Conservation (phyloP, 2,329 filamentous ascomycete species). For the Cytospora schulzeri region DNA sequence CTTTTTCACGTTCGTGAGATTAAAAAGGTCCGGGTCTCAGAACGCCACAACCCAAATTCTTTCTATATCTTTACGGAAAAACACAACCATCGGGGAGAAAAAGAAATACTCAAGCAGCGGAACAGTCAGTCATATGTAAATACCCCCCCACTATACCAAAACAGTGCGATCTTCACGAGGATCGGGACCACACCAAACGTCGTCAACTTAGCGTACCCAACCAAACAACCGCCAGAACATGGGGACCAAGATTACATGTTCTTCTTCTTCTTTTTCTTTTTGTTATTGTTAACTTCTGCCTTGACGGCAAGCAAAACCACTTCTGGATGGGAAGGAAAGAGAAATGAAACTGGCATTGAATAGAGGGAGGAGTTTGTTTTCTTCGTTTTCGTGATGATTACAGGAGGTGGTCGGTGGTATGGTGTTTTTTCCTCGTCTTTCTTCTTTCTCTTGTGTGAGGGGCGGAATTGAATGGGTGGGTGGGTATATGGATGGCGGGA, state of each 20-base stretch:
- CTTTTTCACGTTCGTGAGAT: not conserved
- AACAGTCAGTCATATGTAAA: conserved; percentile 13
- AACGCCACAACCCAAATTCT: not conserved
- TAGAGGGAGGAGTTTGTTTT: not conserved
- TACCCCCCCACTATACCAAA: conserved; percentile 20
- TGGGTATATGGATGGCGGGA: not conserved
- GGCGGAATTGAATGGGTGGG: no score
- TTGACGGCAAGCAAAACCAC: no score
- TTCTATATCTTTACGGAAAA: not conserved
- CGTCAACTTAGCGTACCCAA: not conserved
- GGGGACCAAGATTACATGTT: not conserved
- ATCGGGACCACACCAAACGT: not conserved
- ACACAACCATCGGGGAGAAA: not conserved
- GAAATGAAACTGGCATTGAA: not conserved
- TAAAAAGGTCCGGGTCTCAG: not conserved
- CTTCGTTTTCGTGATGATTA: not conserved
- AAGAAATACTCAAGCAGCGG: no score
- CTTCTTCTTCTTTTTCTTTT: not conserved
- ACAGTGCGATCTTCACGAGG: not conserved
- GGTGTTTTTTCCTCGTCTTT: no score
- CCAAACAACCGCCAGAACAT: not conserved
- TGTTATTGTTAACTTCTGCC: no score
- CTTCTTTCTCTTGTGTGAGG: no score
- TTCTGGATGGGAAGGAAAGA: not conserved
- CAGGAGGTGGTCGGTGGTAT: no score